Evolutionary conservation across 148 eudicot species (phyloP).

Genomic region (Nepenthes gracilis): DNA sequence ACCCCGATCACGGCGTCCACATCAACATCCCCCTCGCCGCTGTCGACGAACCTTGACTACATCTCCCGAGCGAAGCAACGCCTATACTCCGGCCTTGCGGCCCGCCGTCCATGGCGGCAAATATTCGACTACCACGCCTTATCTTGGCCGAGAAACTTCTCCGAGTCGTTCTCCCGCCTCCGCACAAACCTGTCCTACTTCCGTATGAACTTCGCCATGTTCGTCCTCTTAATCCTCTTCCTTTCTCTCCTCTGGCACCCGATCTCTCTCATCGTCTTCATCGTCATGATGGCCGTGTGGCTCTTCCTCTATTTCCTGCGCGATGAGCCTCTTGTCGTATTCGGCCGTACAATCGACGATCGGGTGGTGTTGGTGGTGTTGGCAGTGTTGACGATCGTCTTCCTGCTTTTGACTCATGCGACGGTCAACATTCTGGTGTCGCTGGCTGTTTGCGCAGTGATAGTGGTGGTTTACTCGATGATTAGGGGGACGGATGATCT

Average conservation of each 20-base stretch:
- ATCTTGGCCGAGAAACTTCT: conserved; percentile 16
- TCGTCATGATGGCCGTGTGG: conserved; percentile 55
- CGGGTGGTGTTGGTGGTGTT: conserved; percentile 35
- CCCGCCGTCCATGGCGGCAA: conserved; percentile 65
- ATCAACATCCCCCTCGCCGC: conserved; percentile 8
- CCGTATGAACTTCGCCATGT: conserved; percentile 57
- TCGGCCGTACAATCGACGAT: conserved; percentile 28
- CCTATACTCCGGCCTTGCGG: conserved; percentile 32
- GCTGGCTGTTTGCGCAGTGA: conserved; percentile 22
- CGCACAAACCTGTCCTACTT: conserved; percentile 49
- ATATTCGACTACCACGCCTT: conserved; percentile 42
- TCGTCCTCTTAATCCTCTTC: conserved; percentile 41
- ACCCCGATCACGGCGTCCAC: conserved; percentile 7
- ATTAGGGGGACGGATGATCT: conserved; percentile 56
- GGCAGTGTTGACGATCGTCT: conserved; percentile 30
- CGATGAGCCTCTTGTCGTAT: conserved; percentile 48
- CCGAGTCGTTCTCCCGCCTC: conserved; percentile 33
- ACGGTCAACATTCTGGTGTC: conserved; percentile 34
- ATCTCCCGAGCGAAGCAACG: conserved; percentile 54
- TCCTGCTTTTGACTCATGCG: conserved; percentile 44
- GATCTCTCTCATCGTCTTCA: conserved; percentile 62
- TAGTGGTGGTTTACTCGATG: conserved; percentile 41
- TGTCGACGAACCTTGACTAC: conserved; percentile 35
- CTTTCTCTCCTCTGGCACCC: conserved; percentile 78
- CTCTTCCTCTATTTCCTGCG: conserved; percentile 63